Percentiles rank a stretch among this genome's conserved stretches.
These are phyloP conservation scores for Cryptococcus sp. DNA, from an alignment of 1,284 basidiomycete genomes.

Conservation along the genomic window DNA sequence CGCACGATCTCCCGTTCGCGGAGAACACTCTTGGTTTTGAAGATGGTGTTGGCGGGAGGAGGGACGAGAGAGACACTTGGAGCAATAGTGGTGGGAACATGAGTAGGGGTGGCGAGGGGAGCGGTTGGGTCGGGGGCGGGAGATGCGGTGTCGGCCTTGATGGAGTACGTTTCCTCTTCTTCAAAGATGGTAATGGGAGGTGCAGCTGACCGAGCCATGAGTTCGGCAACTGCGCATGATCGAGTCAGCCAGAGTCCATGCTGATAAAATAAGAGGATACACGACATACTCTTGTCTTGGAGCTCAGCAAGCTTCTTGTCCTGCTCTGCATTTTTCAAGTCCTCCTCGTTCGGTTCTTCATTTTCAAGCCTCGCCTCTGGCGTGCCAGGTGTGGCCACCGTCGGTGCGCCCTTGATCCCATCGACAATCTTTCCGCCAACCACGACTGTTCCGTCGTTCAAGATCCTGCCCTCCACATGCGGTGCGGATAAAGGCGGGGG, in stretches of 20 bases:
- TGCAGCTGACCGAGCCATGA: conserved; percentile 23
- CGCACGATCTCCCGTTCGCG: conserved; percentile 36
- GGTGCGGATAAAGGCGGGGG: conserved; percentile 24
- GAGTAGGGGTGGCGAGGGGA: conserved; percentile 1
- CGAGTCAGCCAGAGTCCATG: background rate
- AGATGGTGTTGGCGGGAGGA: conserved; percentile 17
- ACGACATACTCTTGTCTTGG: conserved; percentile 36
- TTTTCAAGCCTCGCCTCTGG: conserved; percentile 16
- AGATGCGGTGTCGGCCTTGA: conserved; percentile 11
- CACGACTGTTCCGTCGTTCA: conserved; percentile 45
- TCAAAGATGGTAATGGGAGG: conserved; percentile 11
- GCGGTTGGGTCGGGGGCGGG: conserved; percentile 6
- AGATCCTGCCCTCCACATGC: conserved; percentile 37
- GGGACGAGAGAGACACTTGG: background rate
- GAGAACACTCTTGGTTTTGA: conserved; percentile 28
- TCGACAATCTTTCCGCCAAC: conserved; percentile 42
- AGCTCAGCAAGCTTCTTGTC: conserved; percentile 39
- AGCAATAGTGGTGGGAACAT: background rate
- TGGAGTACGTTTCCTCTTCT: conserved; percentile 15
- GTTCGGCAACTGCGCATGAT: conserved; percentile 28
- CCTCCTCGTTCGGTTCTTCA: conserved; percentile 11
- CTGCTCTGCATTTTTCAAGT: conserved; percentile 37
- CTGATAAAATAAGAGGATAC: no score
- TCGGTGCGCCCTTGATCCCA: conserved; percentile 37
- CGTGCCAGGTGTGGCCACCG: conserved; percentile 19